These are phyloP conservation scores for Exophiala oligosperma DNA, from an alignment of 2,329 filamentous ascomycete genomes.

Conservation along the genomic window DNA sequence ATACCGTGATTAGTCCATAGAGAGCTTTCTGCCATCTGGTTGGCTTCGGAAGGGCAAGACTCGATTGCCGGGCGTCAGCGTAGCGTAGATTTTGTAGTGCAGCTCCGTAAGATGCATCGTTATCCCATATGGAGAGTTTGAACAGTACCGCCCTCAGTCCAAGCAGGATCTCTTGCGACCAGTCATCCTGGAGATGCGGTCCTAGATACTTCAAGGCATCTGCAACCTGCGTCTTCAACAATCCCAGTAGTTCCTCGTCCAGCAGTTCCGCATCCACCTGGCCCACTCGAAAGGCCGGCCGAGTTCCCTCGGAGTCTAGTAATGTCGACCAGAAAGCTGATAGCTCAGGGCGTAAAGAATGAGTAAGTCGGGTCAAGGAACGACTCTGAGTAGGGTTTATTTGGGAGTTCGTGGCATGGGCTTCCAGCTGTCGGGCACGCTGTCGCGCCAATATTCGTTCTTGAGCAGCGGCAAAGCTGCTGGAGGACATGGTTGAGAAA, in stretches of 20 bases:
- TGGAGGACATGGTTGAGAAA: slow-evolving; percentile 50
- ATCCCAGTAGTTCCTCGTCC: slow-evolving; percentile 85
- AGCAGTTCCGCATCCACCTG: slow-evolving; percentile 95
- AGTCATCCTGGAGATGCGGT: slow-evolving; percentile 76
- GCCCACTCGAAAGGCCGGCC: slow-evolving; percentile 86
- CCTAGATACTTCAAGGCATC: slow-evolving; percentile 87
- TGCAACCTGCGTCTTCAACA: slow-evolving; percentile 81
- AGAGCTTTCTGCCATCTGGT: slow-evolving; percentile 79
- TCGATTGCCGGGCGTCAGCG: slow-evolving; percentile 71
- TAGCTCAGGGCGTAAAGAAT: slow-evolving; percentile 55
- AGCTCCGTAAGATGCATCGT: slow-evolving; percentile 92
- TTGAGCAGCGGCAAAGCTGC: slow-evolving; percentile 86
- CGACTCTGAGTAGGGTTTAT: slow-evolving; percentile 52
- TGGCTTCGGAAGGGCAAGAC: slow-evolving; percentile 66
- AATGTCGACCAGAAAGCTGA: slow-evolving; percentile 67
- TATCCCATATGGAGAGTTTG: slow-evolving; percentile 95
- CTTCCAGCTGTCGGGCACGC: slow-evolving; percentile 68
- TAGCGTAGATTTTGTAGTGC: slow-evolving; percentile 89
- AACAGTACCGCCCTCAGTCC: slow-evolving; percentile 77
- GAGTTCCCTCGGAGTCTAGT: slow-evolving; percentile 72
- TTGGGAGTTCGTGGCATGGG: slow-evolving; percentile 40
- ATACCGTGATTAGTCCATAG: slow-evolving; percentile 83
- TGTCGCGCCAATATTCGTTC: slow-evolving; percentile 80
- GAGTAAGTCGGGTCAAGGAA: slow-evolving; percentile 59
- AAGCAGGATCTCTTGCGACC: slow-evolving; percentile 80